Conservation (phyloP, 2,329 filamentous ascomycete species). For the Botryotinia calthae region DNA sequence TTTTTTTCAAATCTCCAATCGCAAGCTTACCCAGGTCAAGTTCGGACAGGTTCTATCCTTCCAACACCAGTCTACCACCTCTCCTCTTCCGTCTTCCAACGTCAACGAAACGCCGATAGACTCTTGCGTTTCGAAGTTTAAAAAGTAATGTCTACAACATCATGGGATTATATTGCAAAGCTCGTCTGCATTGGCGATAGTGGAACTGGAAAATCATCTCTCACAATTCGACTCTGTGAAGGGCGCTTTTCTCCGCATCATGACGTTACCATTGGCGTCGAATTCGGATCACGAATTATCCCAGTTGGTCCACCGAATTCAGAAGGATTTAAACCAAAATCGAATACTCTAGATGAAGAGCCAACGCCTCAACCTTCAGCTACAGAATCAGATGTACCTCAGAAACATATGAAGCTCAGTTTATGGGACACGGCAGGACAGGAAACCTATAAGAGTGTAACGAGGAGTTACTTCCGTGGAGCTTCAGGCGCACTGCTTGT, state of each 20-base stretch:
- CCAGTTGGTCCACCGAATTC: constrained; percentile 78
- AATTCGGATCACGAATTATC: constrained; percentile 91
- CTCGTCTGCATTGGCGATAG: constrained; percentile 97
- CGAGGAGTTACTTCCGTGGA: constrained; percentile 72
- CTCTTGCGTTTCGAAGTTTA: not conserved
- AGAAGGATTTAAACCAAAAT: constrained; percentile 47
- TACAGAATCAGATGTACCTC: constrained; percentile 57
- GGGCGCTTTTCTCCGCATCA: constrained; percentile 91
- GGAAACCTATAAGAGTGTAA: constrained; percentile 96
- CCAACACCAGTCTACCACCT: not conserved
- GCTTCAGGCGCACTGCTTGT: constrained; percentile 77
- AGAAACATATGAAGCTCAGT: constrained; percentile 87
- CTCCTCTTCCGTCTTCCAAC: not conserved
- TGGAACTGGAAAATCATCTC: constrained; percentile 90
- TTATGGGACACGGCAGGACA: constrained; percentile 97
- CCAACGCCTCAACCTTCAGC: constrained; percentile 35
- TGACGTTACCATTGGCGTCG: constrained; percentile 97
- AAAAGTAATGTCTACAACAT: constrained; percentile 55
- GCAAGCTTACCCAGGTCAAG: not conserved
- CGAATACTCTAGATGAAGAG: constrained; percentile 36
- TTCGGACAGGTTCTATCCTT: not conserved
- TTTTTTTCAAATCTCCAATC: not conserved
- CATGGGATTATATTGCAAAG: constrained; percentile 99
- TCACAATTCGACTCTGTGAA: constrained; percentile 94
- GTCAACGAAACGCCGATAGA: not conserved